A percentile compares a stretch with the other conserved stretches of the same genome.
Evolutionary conservation across 768 basidiomycete genomes (phyloP).

Genomic region (Suillus sp.): DNA sequence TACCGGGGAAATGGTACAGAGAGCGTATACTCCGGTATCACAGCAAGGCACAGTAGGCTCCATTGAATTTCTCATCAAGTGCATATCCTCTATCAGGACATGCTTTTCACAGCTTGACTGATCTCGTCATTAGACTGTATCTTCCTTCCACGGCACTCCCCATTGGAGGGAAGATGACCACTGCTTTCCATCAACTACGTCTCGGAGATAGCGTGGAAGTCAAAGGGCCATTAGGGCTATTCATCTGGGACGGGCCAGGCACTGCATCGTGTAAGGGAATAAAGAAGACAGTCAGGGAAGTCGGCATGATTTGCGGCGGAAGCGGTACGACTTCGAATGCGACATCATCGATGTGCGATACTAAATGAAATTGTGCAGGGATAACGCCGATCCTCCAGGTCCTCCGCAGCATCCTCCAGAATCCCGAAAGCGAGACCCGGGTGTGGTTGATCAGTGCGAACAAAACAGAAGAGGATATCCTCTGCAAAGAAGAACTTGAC

Average conservation of each 20-base stretch:
- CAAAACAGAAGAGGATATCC: slow-evolving; percentile 49
- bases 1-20: slow-evolving; percentile 48
- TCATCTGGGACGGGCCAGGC: slow-evolving; percentile 52
- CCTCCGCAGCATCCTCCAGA: slow-evolving; percentile 47
- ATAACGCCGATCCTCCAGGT: slow-evolving; percentile 64
- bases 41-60: slow-evolving; percentile 41
- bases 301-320: slow-evolving; percentile 61
- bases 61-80: slow-evolving; percentile 59
- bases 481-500: slow-evolving; percentile 53
- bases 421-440: slow-evolving; percentile 40
- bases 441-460: slow-evolving; percentile 55
- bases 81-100: slow-evolving; percentile 15
- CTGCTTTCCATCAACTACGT: slow-evolving; percentile 46
- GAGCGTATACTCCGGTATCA: slow-evolving; percentile 65
- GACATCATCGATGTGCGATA: not conserved
- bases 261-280: slow-evolving; percentile 39
- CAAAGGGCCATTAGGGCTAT: slow-evolving; percentile 62
- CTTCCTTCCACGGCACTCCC: slow-evolving; percentile 39
- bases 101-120: slow-evolving; percentile 10
- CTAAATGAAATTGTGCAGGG: slow-evolving; percentile 26
- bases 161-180: slow-evolving; percentile 55
- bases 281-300: slow-evolving; percentile 36
- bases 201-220: slow-evolving; percentile 54
- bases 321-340: slow-evolving; percentile 40
- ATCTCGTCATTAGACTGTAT: slow-evolving; percentile 41